These are phyloP conservation scores for Rhizophlyctis rosea DNA, from an alignment of 192 early-diverging fungal species.

Conservation along the genomic window DNA sequence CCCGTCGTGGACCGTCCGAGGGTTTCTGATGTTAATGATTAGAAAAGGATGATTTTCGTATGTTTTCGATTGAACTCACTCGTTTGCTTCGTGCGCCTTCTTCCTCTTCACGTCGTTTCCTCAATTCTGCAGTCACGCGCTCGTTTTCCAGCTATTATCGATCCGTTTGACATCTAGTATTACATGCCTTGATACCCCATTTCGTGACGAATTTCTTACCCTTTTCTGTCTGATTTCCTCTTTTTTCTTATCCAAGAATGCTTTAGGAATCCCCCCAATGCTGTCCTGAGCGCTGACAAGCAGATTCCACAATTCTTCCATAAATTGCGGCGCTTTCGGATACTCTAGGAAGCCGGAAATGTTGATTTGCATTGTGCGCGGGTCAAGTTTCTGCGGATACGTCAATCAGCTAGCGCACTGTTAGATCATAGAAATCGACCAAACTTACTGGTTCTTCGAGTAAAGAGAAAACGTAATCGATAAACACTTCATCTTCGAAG, in stretches of 20 bases:
- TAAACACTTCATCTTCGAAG: conserved; percentile 91
- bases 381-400: conserved; percentile 66
- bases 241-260: conserved; percentile 83
- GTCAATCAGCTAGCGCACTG: neutral
- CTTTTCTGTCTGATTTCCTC: conserved; percentile 57
- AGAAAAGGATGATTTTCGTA: too few relatives aligned
- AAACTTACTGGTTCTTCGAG: conserved; percentile 57
- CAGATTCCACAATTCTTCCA: conserved; percentile 86
- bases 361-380: conserved; percentile 89
- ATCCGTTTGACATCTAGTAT: neutral
- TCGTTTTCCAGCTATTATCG: conserved; percentile 7
- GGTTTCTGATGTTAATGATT: too few relatives aligned
- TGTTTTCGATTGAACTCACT: too few relatives aligned
- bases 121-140: conserved; percentile 13
- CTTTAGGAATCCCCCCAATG: conserved; percentile 78
- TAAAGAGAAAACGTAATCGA: conserved; percentile 81
- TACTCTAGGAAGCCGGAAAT: conserved; percentile 92
- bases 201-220: conserved; percentile 3
- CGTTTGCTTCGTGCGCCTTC: too few relatives aligned
- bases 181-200: neutral
- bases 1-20: too few relatives aligned
- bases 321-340: conserved; percentile 74
- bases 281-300: conserved; percentile 83
- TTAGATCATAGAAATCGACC: neutral
- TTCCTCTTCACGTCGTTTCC: conserved; percentile 11